These are phyloP conservation scores for Penicillium polonicum DNA, from an alignment of 2,329 filamentous ascomycete genomes.

Conservation along the genomic window DNA sequence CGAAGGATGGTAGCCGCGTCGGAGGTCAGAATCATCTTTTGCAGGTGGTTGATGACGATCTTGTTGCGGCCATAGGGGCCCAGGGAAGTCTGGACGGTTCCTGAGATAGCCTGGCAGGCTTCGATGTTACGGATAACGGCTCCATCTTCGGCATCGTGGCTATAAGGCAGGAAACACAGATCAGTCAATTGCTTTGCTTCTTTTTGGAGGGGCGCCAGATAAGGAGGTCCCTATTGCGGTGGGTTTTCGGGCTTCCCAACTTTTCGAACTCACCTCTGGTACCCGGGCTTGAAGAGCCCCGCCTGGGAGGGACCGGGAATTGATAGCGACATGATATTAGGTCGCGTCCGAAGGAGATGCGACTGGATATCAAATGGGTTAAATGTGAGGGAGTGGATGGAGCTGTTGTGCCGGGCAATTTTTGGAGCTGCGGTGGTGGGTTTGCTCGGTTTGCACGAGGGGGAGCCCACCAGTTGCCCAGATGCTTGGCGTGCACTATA, in stretches of 20 bases:
- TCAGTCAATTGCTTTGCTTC: conserved; percentile 15
- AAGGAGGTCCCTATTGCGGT: conserved; percentile 18
- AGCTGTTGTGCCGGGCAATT: conserved; percentile 38
- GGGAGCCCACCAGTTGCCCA: conserved; percentile 30
- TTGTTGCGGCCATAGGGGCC: conserved; percentile 98
- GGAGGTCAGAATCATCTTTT: conserved; percentile 99
- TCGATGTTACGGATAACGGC: conserved; percentile 98
- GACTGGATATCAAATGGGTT: conserved; percentile 20
- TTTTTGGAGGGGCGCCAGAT: conserved; percentile 23
- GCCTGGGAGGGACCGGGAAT: conserved; percentile 92
- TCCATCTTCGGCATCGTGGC: conserved; percentile 98
- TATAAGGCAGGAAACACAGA: conserved; percentile 41
- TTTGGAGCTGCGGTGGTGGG: conserved; percentile 38
- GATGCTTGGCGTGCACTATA: conserved; percentile 7
- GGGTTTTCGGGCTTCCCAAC: conserved; percentile 7
- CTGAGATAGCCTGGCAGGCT: conserved; percentile 91
- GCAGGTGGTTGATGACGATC: conserved; percentile 98
- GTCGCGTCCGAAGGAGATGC: conserved; percentile 25
- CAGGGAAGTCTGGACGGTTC: conserved; percentile 93
- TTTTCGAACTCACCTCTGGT: conserved; percentile 72
- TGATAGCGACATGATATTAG: conserved; percentile 74
- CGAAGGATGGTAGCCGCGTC: conserved; percentile 96
- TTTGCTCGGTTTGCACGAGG: conserved; percentile 43
- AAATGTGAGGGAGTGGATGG: conserved; percentile 15
- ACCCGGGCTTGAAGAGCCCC: conserved; percentile 92